phyloP scores from a whole-genome alignment of 2,329 filamentous ascomycete genomes.

The Exophiala sp. region DNA sequence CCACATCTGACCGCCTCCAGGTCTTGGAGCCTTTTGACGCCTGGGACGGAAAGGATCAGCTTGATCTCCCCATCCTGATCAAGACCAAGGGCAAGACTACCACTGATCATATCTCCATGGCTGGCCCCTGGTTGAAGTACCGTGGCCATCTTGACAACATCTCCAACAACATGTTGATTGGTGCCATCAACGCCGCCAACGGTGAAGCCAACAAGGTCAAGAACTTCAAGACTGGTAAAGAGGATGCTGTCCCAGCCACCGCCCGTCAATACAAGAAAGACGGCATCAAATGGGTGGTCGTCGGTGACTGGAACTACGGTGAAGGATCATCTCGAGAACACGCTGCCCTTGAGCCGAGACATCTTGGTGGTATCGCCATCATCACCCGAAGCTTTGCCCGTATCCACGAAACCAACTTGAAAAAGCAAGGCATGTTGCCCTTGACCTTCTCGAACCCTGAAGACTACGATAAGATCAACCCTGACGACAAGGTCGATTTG shows the following conservation, averaged over 20 bases:
- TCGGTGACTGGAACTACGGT: conserved; percentile 99
- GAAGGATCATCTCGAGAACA: conserved; percentile 98
- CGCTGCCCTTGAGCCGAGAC: conserved; percentile 93
- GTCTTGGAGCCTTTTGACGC: conserved; percentile 77
- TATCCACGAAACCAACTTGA: conserved; percentile 99
- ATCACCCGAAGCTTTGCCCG: conserved; percentile 93
- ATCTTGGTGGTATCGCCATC: conserved; percentile 95
- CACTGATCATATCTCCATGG: conserved; percentile 96
- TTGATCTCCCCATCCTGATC: conserved; percentile 84
- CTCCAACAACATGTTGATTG: conserved; percentile 99
- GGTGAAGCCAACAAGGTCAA: conserved; percentile 96
- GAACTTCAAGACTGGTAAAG: conserved; percentile 81
- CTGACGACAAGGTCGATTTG: conserved; percentile 88
- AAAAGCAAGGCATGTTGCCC: conserved; percentile 99
- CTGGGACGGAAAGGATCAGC: conserved; percentile 90
- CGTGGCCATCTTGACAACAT: conserved; percentile 99
- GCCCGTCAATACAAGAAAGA: conserved; percentile 98
- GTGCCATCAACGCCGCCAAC: conserved; percentile 93
- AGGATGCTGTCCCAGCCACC: conserved; percentile 83
- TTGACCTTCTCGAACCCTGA: conserved; percentile 90
- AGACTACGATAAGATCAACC: conserved; percentile 96
- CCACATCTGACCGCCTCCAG: conserved; percentile 90
- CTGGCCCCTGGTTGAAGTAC: conserved; percentile 97
- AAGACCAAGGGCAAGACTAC: conserved; percentile 96
- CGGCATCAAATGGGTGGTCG: conserved; percentile 92